Evolutionary conservation across 2,329 filamentous ascomycete genomes (phyloP).

Genomic region (Alternaria triticimaculans): DNA sequence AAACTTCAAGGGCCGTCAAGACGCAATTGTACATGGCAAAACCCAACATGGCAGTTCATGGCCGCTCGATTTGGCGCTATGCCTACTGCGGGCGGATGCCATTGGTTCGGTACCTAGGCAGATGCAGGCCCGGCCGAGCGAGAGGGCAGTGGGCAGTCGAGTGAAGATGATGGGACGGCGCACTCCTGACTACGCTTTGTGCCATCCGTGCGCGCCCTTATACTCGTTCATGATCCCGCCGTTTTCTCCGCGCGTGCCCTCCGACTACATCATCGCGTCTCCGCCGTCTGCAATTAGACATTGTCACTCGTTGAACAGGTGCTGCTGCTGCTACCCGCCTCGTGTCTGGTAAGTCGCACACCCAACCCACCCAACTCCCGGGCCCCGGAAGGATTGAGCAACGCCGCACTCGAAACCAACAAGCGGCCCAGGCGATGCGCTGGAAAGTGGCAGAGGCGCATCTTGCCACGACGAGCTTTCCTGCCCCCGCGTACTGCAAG

Average conservation of each 20-base stretch:
- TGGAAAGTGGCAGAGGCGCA: neutral
- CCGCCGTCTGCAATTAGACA: conserved; percentile 9
- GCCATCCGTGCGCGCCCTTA: conserved; percentile 15
- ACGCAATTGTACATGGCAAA: neutral
- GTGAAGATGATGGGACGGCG: conserved; percentile 16
- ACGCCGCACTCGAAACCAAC: neutral
- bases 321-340: conserved; percentile 10
- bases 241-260: conserved; percentile 4
- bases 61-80: conserved; percentile 11
- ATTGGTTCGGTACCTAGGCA: conserved; percentile 12
- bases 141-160: conserved; percentile 1
- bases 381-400: conserved; percentile 9
- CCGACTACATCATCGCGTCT: conserved; percentile 4
- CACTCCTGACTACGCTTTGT: conserved; percentile 16
- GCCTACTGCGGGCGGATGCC: conserved; percentile 9
- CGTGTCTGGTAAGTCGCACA: conserved; percentile 26
- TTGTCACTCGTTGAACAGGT: conserved; percentile 15
- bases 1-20: neutral
- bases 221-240: conserved; percentile 9
- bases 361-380: conserved; percentile 10
- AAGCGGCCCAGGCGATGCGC: conserved; percentile 8
- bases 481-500: conserved; percentile 6
- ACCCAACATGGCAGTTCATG: conserved; percentile 9
- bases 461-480: conserved; percentile 4
- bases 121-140: conserved; percentile 9